Evolutionary conservation across 2,329 filamentous ascomycete genomes (phyloP), one percentile per base, ranked within the genome.

Genomic region (Sporothrix brunneoviolacea): DNA sequence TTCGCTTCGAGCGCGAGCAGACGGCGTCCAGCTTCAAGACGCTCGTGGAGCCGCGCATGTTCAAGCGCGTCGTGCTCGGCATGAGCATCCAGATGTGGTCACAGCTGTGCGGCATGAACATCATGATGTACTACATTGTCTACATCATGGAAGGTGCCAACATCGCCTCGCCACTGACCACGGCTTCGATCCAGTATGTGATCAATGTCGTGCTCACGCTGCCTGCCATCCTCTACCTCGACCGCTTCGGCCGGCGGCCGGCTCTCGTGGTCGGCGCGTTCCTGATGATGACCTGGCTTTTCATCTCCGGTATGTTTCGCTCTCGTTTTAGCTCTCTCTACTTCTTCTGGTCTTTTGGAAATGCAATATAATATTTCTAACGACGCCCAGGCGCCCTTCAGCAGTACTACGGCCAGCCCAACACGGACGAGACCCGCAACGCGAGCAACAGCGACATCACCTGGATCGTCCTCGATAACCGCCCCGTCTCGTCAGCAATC

Each of bases 141-240:
- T 82, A 79, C 60, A 76, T 82, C 54, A 79, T 82, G 75, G 69
- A 77, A 52, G 71, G 73, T 6, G 76, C 79, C 3, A 71, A 76
- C 28, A 77, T 83, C 45, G 72, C 69, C 2, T 73, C 76, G 15
- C 74, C 77, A 4, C 70, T 83, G 8, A 66, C 80, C n/a, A 79
- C 79, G 1, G 75, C 79, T 0, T 76, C 76, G 0, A 80, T 84
- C 19, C 78, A 83, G 59, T 83, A 83, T 58, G 71, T 83, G 51
- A 80, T 84, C 64, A 83, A 83, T 58, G 77, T 83, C 0, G 67
- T 68, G 15, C 67, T 82, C 54, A 83, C 81, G 0, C 64, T 82
- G 2, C 77, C 80, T 0, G 79, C 79, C 13, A 79, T 84, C 28
- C 50, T 82, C 10, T 82, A 73, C 60, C 71, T 84, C 41, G 81